Evolutionary conservation across 768 basidiomycete species (phyloP).

Genomic region (Podaxis mareebaensis): DNA sequence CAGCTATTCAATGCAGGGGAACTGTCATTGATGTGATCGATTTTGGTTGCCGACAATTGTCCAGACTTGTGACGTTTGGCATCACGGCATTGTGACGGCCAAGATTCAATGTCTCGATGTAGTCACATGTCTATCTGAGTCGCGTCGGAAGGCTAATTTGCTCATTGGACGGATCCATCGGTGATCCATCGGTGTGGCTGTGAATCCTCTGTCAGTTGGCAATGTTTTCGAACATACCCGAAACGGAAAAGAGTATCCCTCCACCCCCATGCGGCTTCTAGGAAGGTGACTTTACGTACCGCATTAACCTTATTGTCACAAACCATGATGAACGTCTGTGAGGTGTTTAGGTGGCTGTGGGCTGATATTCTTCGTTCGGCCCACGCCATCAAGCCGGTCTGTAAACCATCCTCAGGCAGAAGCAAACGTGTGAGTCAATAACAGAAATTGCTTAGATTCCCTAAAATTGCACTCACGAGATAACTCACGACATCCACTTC

Average conservation of each 20-base stretch:
- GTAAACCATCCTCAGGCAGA: not conserved
- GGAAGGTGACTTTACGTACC: not conserved
- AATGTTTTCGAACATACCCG: conserved; percentile 14
- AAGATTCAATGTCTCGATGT: conserved; percentile 10
- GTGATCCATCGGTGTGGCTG: conserved; percentile 17
- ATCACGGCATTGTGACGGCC: not conserved
- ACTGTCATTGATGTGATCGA: conserved; percentile 10
- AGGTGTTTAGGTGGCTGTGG: not conserved
- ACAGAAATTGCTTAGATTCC: not conserved
- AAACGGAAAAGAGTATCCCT: conserved; percentile 4
- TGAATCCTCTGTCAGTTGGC: conserved; percentile 1
- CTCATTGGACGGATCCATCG: conserved; percentile 12
- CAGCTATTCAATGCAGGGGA: conserved; percentile 1
- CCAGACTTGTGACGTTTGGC: conserved; percentile 11
- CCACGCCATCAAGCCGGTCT: not conserved
- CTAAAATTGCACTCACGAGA: not conserved
- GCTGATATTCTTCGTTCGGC: not conserved
- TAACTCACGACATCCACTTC: not conserved
- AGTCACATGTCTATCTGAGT: conserved; percentile 13
- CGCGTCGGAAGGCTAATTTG: conserved; percentile 13
- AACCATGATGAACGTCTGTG: not conserved
- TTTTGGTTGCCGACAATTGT: conserved; percentile 18
- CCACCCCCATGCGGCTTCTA: conserved; percentile 1
- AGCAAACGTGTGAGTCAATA: conserved; percentile 8
- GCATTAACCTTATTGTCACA: not conserved